Base-by-base conservation (phyloP, 441 rosid species). In the Gossypium gossypioides region DNA sequence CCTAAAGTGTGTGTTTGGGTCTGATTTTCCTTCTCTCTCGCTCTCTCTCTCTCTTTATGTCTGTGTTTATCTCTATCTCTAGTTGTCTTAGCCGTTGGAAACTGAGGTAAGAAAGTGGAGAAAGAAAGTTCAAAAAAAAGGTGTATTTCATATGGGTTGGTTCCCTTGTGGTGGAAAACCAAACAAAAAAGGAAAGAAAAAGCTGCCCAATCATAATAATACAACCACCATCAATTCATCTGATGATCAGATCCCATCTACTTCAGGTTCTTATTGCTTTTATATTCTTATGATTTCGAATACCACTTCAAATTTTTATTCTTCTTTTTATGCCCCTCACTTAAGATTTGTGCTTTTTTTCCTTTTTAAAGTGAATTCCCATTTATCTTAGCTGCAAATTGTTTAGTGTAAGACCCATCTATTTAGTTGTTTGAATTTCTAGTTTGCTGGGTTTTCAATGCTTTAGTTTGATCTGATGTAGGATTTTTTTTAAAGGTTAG, bases 171-270 rank as follows among this genome's bases (percentile, higher is more conserved):
- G 78, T 70, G 86, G 89, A 71, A 84, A 84, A 55, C 71, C 87
- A 34, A 77, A 56, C 68, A 81, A 83, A 72, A 77, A 77, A 72
- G 73, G 52, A n/a, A 80, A 67, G 75, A 83, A 72, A 74, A 80
- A 80, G 76, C 83, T 29, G 8, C 46, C 44, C 24, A 16, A 6
- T 22, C 16, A 48, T 25, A 27, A 25, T 48, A 67, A 3, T 55
- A 1, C 8, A 19, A 7, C 50, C 12, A 70, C 37, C 78, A 75
- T 50, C 18, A 12, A 13, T 58, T 58, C 63, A 72, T 62, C 77
- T 64, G 72, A 68, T 77, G 81, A 82, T 74, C 88, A 81, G 90
- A 86, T 84, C 88, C 81, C 86, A 58, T 83, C 90, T 24, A 78
- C 79, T 78, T 81, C 85, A 16, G 87, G 88, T 85, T 77, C 55